phyloP scores from a whole-genome alignment of 805 yeast species.

The Saccharomycopsis vini region DNA sequence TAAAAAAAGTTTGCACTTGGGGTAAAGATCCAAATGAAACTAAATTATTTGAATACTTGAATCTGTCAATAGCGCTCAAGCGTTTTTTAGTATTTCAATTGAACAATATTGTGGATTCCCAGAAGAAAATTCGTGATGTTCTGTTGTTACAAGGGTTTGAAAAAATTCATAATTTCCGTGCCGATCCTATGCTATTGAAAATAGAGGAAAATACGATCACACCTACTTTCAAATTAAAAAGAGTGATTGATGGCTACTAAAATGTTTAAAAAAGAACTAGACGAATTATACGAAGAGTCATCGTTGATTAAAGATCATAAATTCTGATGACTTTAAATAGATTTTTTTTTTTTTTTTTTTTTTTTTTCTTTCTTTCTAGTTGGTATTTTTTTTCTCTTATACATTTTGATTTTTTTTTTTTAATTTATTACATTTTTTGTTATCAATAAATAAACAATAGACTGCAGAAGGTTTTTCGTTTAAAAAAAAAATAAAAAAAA shows the following conservation, averaged over 20 bases:
- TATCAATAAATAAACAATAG: no score
- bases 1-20: background rate
- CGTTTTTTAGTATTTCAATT: slow-evolving; percentile 24
- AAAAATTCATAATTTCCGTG: slow-evolving; percentile 36
- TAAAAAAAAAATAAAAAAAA: no score
- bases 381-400: background rate
- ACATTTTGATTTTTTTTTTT: no score
- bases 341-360: background rate
- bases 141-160: slow-evolving; percentile 39
- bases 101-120: slow-evolving; percentile 8
- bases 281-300: slow-evolving; percentile 36
- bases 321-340: background rate
- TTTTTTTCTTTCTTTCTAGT: background rate
- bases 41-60: slow-evolving; percentile 26
- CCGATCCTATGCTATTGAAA: slow-evolving; percentile 42
- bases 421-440: no score
- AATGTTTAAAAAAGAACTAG: slow-evolving; percentile 30
- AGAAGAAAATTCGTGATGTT: slow-evolving; percentile 1
- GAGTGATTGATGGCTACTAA: slow-evolving; percentile 34
- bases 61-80: slow-evolving; percentile 25
- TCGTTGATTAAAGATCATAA: slow-evolving; percentile 14
- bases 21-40: slow-evolving; percentile 22
- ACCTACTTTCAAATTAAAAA: slow-evolving; percentile 42
- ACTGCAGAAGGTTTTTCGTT: no score
- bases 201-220: slow-evolving; percentile 44